Evolutionary conservation across 2,329 filamentous ascomycete species (phyloP).

Genomic region (Blastomyces percursus): DNA sequence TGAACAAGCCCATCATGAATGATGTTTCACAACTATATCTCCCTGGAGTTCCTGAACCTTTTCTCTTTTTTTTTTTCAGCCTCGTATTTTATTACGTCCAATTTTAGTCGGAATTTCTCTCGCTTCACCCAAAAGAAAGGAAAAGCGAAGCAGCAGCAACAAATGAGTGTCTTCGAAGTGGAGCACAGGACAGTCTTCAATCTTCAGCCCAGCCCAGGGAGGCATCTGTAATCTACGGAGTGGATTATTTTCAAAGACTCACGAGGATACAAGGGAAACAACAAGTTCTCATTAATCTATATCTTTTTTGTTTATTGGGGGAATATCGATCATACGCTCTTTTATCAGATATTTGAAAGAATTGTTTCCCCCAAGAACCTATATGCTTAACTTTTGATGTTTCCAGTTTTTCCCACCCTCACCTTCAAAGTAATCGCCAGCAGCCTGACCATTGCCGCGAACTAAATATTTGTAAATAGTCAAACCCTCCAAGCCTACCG

Average conservation of each 20-base stretch:
- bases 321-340: not conserved
- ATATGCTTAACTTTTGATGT: slow-evolving; percentile 40
- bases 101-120: not conserved
- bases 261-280: not conserved
- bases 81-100: slow-evolving; percentile 1
- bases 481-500: slow-evolving; percentile 84
- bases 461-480: slow-evolving; percentile 98
- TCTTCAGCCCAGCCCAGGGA: not conserved
- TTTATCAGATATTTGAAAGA: not conserved
- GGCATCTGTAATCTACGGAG: not conserved
- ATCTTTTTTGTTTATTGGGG: not conserved
- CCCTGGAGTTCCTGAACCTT: not conserved
- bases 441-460: slow-evolving; percentile 70
- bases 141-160: not conserved
- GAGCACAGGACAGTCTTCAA: not conserved
- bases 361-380: not conserved
- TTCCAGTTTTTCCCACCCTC: slow-evolving; percentile 45
- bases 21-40: slow-evolving; percentile 2
- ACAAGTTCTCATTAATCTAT: not conserved
- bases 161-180: not conserved
- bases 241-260: not conserved
- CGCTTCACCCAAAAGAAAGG: not conserved
- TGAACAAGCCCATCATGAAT: slow-evolving; percentile 4
- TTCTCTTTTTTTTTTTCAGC: not conserved
- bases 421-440: slow-evolving; percentile 54